Base-by-base conservation (phyloP, 768 basidiomycete genomes). In the Tulasnella sp. region DNA sequence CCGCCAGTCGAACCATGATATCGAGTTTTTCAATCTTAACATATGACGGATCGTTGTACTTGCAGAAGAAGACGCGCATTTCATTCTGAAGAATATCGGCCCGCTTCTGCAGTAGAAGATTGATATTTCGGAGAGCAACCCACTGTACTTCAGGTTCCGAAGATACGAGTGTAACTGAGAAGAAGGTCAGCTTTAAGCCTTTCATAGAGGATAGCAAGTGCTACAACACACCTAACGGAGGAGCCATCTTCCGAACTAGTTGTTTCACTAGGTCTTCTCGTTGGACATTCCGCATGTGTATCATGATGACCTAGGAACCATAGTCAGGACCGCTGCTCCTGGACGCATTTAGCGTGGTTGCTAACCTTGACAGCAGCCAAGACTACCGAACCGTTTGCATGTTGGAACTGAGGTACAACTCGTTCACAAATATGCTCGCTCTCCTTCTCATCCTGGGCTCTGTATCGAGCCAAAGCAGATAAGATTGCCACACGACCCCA, bases 11-110 rank as follows among this genome's bases (percentile, higher is more conserved):
- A 86, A 99, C 99, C 95, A 99, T 99, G 84, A 99, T 98, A 86
- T 99, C 98, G 77, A 99, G 89, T 84, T 99, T 99, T 75, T 97
- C 97, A 42, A 99, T 89, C 85, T 99, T 99, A 85, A 99, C 96
- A 85, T 99, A 99, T 83, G 99, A 98, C 2, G 98, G 98, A 84
- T 99, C 98, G 85, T 99, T 99, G 86, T 99, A 99, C 86, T 99
- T 99, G 93, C 96, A 98, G 87, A 99, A 99, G 87, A 99, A 99
- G 20, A 98, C 98, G 72, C 97, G 91, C 95, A 99, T 97, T 86
- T 99, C 97, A 86, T 94, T 98, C 9, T 93, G 91, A 12, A 99
- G 90, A 81, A 98, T 89, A 82, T 96, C 96, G 2, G 95, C 87
- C 5, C 96, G 92, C 84, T 97, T 97, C 86, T 99, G 97, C 2